Percentiles rank a stretch among this genome's conserved stretches.
Evolutionary conservation across 2,329 filamentous ascomycete species (phyloP).

Genomic region (Lasiodiplodia sp.): DNA sequence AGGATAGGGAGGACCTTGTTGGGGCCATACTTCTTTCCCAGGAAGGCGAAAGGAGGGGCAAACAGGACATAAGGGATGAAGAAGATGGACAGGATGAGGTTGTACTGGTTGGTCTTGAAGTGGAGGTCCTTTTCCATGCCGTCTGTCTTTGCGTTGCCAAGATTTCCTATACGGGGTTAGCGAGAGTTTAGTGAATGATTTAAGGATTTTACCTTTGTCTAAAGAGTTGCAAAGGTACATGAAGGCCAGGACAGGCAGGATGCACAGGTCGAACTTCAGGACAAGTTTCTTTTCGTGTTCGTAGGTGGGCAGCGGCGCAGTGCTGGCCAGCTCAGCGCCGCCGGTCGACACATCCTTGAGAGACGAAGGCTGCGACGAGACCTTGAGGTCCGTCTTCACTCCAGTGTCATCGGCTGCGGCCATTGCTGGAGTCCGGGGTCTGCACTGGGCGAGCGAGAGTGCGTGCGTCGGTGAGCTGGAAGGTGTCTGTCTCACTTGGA

Average conservation of each 20-base stretch:
- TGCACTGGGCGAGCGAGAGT: background rate
- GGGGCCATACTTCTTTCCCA: constrained; percentile 73
- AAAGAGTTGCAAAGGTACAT: constrained; percentile 65
- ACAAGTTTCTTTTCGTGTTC: constrained; percentile 51
- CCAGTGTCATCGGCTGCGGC: constrained; percentile 9
- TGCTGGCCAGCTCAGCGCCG: constrained; percentile 9
- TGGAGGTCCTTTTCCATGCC: constrained; percentile 61
- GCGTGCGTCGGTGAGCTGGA: background rate
- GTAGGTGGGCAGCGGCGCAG: constrained; percentile 4
- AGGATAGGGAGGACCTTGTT: constrained; percentile 69
- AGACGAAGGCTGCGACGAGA: constrained; percentile 26
- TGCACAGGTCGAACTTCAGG: constrained; percentile 62
- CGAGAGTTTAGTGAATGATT: constrained; percentile 20
- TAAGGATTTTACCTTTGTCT: constrained; percentile 16
- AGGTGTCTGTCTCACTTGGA: background rate
- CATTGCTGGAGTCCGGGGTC: background rate
- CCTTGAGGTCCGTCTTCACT: constrained; percentile 18
- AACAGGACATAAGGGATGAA: constrained; percentile 78
- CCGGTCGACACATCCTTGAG: constrained; percentile 24
- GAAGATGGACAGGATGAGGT: constrained; percentile 74
- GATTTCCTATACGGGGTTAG: constrained; percentile 41
- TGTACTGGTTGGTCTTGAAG: constrained; percentile 71
- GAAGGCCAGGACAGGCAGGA: constrained; percentile 65
- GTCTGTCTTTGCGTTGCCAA: constrained; percentile 55
- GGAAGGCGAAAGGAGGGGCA: constrained; percentile 69